Conservation (phyloP, 768 basidiomycete species). For the Galerina marginata region DNA sequence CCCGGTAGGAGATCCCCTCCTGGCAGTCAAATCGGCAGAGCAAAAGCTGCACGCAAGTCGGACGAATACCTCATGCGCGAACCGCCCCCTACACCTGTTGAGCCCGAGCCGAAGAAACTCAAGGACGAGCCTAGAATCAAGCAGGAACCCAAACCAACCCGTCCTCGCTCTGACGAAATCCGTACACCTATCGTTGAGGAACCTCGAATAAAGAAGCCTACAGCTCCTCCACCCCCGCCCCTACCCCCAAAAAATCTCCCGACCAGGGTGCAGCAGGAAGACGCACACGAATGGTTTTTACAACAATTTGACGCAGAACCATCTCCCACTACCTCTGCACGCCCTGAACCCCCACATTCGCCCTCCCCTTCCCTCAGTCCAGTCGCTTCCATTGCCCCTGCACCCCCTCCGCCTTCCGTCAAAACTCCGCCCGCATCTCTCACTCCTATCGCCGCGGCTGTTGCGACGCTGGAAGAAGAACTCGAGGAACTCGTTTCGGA, state of each 20-base stretch:
- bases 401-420: slow-evolving; percentile 8
- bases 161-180: slow-evolving; percentile 10
- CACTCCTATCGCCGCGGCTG: slow-evolving; percentile 32
- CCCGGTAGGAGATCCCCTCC: slow-evolving; percentile 51
- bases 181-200: slow-evolving; percentile 19
- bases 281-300: slow-evolving; percentile 66
- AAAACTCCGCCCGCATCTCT: slow-evolving; percentile 23
- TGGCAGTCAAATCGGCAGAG: slow-evolving; percentile 51
- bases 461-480: slow-evolving; percentile 48
- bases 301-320: slow-evolving; percentile 54
- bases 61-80: slow-evolving; percentile 38
- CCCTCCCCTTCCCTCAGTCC: slow-evolving; percentile 33
- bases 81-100: slow-evolving; percentile 16
- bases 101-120: slow-evolving; percentile 20
- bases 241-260: slow-evolving; percentile 15
- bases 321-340: slow-evolving; percentile 33
- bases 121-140: slow-evolving; percentile 30
- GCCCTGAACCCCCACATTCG: slow-evolving; percentile 33
- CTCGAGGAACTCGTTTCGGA: slow-evolving; percentile 45
- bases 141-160: slow-evolving; percentile 19
- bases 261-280: slow-evolving; percentile 40
- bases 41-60: slow-evolving; percentile 50
- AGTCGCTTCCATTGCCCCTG: slow-evolving; percentile 22
- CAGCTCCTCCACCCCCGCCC: slow-evolving; percentile 8
- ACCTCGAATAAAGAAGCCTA: slow-evolving; percentile 22